phyloP scores from a whole-genome alignment of 768 basidiomycete species.

The Lentinula aciculospora region DNA sequence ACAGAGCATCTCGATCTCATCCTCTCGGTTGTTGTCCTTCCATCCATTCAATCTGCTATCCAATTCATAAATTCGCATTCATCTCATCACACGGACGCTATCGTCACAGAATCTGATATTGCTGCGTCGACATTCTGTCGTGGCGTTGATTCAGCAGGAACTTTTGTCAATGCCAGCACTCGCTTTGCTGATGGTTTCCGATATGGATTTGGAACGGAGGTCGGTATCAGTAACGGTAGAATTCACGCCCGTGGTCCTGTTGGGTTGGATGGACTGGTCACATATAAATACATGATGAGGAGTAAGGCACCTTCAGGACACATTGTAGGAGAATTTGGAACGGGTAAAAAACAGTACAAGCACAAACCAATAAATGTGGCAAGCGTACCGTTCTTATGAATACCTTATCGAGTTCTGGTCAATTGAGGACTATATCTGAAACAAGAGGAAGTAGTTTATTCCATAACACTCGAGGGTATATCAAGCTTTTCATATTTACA shows the following conservation, averaged over 20 bases:
- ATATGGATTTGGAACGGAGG: conserved; percentile 97
- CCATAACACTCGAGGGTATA: neutral
- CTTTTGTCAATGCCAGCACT: conserved; percentile 92
- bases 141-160: conserved; percentile 88
- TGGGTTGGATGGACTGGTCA: conserved; percentile 88
- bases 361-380: conserved; percentile 45
- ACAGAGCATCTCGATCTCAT: conserved; percentile 88
- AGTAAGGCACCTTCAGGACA: conserved; percentile 75
- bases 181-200: conserved; percentile 96
- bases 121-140: conserved; percentile 73
- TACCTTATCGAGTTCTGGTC: neutral
- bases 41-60: conserved; percentile 71
- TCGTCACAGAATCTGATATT: conserved; percentile 74
- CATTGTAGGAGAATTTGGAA: conserved; percentile 81
- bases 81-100: conserved; percentile 92
- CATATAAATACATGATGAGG: conserved; percentile 92
- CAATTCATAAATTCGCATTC: conserved; percentile 88
- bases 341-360: conserved; percentile 70
- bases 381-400: conserved; percentile 39
- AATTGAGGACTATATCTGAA: too few species aligned
- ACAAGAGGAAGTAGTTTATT: neutral
- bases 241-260: conserved; percentile 97
- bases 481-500: neutral
- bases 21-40: conserved; percentile 72
- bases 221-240: conserved; percentile 94